Base-by-base conservation (phyloP, 345 rosid genomes). In the Lepidium aucheri region DNA sequence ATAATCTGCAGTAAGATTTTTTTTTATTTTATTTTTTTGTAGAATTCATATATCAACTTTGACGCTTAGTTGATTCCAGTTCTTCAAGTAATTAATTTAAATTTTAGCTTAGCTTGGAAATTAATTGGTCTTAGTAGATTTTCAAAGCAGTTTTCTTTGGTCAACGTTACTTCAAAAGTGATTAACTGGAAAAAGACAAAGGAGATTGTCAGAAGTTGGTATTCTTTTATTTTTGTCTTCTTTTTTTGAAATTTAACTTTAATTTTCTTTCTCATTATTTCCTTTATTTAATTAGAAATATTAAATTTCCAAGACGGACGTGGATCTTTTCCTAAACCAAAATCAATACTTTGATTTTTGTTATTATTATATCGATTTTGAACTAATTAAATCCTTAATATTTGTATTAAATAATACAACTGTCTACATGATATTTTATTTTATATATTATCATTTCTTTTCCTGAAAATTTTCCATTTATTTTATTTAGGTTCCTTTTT, bases 261-360 rank as follows among this genome's bases (percentile, higher is more conserved):
- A 68, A 14, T 10, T 32, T 50, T 50, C 52, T n/a, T 67, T 72
- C 46, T 22, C 13, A 43, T 68, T 39, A n/a, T 70, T 32, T 74
- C 43, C 60, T 63, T 80, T 76, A 78, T 74, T 85, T 81, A 78
- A 69, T 78, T 56, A 53, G 22, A 74, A 60, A 80, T 81, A 82
- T 84, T 89, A 72, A 91, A 83, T 82, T 87, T 82, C 84, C 91
- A 76, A 84, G 90, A 85, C 96, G 96, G 92, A 93, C 97, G 82
- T 81, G 84, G 84, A 86, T 75, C 87, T 76, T 84, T 84, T 83
- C 86, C 83, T 86, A 88, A 93, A 93, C 88, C 87, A 84, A 76
- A 87, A 77, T 93, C 81, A 80, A 86, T 86, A 84, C 85, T 88
- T 75, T 80, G 76, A 80, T 69, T 85, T 84, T 82, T 33, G 68